Evolutionary conservation across 2,329 filamentous ascomycete genomes (phyloP), one percentile per base, ranked within the genome.

Genomic region (Penicillium capsulatum): DNA sequence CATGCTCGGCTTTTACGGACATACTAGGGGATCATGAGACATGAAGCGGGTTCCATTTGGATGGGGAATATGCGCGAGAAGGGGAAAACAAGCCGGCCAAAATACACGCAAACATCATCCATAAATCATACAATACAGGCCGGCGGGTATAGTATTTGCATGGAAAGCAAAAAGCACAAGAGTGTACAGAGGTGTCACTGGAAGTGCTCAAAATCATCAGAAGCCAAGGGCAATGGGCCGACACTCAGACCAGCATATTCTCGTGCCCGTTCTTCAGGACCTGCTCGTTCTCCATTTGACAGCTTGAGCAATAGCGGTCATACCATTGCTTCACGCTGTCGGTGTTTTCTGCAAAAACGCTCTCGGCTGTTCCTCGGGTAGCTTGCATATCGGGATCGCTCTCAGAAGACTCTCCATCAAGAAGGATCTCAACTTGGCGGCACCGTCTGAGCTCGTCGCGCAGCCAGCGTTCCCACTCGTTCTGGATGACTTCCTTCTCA

Each of bases 391-490:
- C 34, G 52, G 52, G 29, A 17, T 53, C 54, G 28, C 58, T 58
- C 13, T 42, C 38, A 6, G 34, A 42, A 17, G 45, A 31, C 15
- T 53, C 49, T 22, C 54, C 49, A 32, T 57, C 53, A 8, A 77
- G 58, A 51, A 80, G 64, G 10, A 58, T 60, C 28, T 74, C 72
- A 6, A 80, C 63, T 57, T 84, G 77, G 40, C 79, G 79, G 63
- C 92, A 98, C 34, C 86, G 78, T 22, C 73, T 66, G 48, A 81
- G 83, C 68, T 98, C 92, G 51, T 86, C 83, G 3, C 77, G 66
- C 19, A 97, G 75, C 90, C 91, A 98, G 48, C 86, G 86, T 68
- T 95, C 90, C 83, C 89, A 98, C 64, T 96, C 91, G 0, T 84
- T 84, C 56, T 81, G 78, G 38, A 97, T 66, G 62, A 95, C 83